A percentile compares a stretch with the other conserved stretches of the same genome.
These are phyloP conservation scores for Cyberlindnera euphorbiiphila DNA, from an alignment of 805 yeast genomes.

Conservation along the genomic window DNA sequence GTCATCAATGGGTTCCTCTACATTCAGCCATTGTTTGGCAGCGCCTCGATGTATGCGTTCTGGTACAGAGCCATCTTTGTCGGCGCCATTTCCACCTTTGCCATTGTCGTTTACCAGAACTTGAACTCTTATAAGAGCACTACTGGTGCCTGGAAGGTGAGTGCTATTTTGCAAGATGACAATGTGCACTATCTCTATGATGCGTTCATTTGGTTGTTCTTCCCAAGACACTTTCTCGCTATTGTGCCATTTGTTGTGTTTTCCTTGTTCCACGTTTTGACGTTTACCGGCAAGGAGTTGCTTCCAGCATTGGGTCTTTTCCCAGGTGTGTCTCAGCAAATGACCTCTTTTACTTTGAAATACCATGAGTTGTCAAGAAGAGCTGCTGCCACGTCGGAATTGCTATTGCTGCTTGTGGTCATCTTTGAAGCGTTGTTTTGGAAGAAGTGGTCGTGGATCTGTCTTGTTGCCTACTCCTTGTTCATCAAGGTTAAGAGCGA, in stretches of 20 bases:
- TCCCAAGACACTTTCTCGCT: conserved; percentile 56
- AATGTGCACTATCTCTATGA: conserved; percentile 67
- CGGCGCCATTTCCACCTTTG: conserved; percentile 70
- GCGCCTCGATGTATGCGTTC: conserved; percentile 33
- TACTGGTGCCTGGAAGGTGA: conserved; percentile 24
- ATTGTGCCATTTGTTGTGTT: conserved; percentile 72
- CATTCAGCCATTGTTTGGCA: conserved; percentile 32
- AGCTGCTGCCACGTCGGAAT: conserved; percentile 57
- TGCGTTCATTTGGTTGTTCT: conserved; percentile 49
- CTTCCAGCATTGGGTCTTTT: conserved; percentile 52
- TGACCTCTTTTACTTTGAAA: conserved; percentile 43
- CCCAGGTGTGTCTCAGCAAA: conserved; percentile 24
- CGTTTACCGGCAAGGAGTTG: conserved; percentile 60
- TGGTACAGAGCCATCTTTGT: conserved; percentile 59
- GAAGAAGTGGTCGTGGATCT: conserved; percentile 58
- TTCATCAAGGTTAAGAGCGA: conserved; percentile 80
- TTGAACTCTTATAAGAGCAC: conserved; percentile 28
- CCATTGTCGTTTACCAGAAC: conserved; percentile 66
- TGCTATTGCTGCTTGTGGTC: conserved; percentile 38
- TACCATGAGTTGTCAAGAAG: conserved; percentile 59
- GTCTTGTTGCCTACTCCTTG: conserved; percentile 47
- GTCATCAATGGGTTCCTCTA: conserved; percentile 39
- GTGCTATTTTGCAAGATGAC: conserved; percentile 50
- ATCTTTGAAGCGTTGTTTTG: conserved; percentile 55
- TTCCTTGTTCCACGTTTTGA: conserved; percentile 77